Evolutionary conservation across 78 protist species (phyloP).

Genomic region (Chrysochromulina parva): DNA sequence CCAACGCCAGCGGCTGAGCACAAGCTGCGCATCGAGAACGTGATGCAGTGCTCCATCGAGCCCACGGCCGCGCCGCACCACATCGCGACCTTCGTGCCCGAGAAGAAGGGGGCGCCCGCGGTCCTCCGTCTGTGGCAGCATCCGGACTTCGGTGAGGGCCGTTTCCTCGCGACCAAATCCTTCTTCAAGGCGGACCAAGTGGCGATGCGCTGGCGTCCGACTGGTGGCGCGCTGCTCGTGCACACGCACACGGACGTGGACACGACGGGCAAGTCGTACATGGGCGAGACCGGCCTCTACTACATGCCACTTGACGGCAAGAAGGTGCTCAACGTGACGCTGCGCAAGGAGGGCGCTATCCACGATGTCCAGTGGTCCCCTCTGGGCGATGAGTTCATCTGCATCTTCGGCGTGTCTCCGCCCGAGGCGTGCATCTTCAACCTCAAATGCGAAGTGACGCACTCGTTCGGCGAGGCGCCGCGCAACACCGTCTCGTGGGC

Average conservation of each 20-base stretch:
- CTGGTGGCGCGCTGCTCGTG: conserved; percentile 37
- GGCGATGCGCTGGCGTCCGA: conserved; percentile 11
- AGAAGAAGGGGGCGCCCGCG: neutral
- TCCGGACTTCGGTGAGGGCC: neutral
- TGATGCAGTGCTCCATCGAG: neutral
- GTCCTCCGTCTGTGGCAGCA: neutral
- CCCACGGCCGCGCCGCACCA: conserved; percentile 35
- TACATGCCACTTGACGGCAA: neutral
- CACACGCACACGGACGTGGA: conserved; percentile 57
- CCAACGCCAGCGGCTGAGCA: neutral
- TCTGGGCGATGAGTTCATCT: conserved; percentile 32
- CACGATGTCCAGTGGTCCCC: conserved; percentile 69
- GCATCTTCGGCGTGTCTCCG: conserved; percentile 50
- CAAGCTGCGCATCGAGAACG: neutral
- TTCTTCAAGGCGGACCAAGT: neutral
- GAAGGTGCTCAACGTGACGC: conserved; percentile 36
- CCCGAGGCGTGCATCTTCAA: neutral
- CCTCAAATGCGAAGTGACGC: conserved; percentile 40
- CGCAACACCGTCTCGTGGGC: conserved; percentile 65
- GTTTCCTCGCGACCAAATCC: conserved; percentile 1
- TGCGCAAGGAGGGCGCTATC: conserved; percentile 58
- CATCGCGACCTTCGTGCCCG: conserved; percentile 41
- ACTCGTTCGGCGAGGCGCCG: conserved; percentile 63
- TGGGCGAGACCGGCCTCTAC: conserved; percentile 60
- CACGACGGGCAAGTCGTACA: conserved; percentile 52